Conservation (phyloP, 2,329 filamentous ascomycete species). For the Pleomassaria siparia region DNA sequence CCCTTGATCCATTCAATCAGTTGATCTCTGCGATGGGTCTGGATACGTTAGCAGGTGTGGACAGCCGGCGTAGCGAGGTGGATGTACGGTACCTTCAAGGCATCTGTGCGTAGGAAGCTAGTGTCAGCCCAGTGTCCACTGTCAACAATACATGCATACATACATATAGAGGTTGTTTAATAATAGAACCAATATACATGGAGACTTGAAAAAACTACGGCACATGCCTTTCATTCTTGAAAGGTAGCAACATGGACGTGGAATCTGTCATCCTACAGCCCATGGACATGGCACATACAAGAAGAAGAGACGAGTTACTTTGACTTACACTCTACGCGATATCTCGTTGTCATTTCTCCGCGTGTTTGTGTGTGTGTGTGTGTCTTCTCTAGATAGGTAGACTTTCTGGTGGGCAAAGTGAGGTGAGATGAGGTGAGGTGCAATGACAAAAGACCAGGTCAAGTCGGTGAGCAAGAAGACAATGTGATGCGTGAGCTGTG, state of each 20-base stretch:
- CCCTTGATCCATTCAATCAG: slow-evolving; percentile 88
- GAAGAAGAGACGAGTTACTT: neutral
- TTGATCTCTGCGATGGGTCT: slow-evolving; percentile 6
- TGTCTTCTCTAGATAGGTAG: no score
- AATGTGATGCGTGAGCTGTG: neutral
- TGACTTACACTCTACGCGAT: slow-evolving; percentile 45
- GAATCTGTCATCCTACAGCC: no score
- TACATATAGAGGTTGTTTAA: no score
- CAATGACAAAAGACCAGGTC: no score
- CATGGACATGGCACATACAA: no score
- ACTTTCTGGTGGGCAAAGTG: slow-evolving; percentile 14
- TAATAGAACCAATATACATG: no score
- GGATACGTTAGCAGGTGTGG: slow-evolving; percentile 20
- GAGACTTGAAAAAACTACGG: no score
- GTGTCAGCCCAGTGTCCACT: neutral
- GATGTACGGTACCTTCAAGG: slow-evolving; percentile 65
- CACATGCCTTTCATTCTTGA: no score
- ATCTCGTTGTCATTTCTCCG: slow-evolving; percentile 49
- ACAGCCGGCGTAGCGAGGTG: slow-evolving; percentile 9
- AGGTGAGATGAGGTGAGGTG: slow-evolving; percentile 4
- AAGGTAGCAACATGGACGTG: no score
- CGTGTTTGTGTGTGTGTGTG: no score
- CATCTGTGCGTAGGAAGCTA: slow-evolving; percentile 55
- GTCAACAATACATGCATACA: no score
- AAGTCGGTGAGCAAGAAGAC: neutral